These are phyloP conservation scores for Trypethelium eluteriae DNA, from an alignment of 495 filamentous ascomycete genomes.

Conservation along the genomic window DNA sequence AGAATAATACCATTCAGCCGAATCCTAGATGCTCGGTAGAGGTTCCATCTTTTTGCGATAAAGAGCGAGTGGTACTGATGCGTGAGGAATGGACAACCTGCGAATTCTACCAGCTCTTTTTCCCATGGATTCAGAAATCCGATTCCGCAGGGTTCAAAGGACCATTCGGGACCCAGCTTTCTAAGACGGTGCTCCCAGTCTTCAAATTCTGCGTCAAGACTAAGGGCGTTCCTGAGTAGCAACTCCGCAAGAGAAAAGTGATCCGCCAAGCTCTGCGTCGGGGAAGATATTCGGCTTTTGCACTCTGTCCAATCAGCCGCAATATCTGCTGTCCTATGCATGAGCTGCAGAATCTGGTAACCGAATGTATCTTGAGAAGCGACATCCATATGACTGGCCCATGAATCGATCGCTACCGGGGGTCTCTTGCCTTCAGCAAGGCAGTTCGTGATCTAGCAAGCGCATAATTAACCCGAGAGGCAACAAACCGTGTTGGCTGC, in stretches of 20 bases:
- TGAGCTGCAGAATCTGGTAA: not conserved
- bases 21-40: slow-evolving; percentile 22
- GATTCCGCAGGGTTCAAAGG: not conserved
- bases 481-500: not conserved
- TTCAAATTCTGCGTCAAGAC: not conserved
- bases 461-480: not conserved
- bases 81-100: slow-evolving; percentile 18
- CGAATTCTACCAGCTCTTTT: slow-evolving; percentile 13
- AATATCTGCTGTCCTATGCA: not conserved
- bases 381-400: not conserved
- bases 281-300: not conserved
- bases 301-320: not conserved
- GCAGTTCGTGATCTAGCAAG: not conserved
- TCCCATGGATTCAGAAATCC: slow-evolving; percentile 17
- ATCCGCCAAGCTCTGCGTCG: not conserved
- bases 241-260: not conserved
- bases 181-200: not conserved
- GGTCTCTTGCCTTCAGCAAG: slow-evolving; percentile 6
- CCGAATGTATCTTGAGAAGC: not conserved
- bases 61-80: slow-evolving; percentile 15
- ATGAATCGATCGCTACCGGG: not conserved
- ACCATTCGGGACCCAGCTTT: not conserved
- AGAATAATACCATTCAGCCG: slow-evolving; percentile 18
- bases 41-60: slow-evolving; percentile 20
- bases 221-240: not conserved